A percentile compares a stretch with the other conserved stretches of the same genome.
phyloP scores from a whole-genome alignment of 129 eudicot genomes.

The Pittosporum tobira region DNA sequence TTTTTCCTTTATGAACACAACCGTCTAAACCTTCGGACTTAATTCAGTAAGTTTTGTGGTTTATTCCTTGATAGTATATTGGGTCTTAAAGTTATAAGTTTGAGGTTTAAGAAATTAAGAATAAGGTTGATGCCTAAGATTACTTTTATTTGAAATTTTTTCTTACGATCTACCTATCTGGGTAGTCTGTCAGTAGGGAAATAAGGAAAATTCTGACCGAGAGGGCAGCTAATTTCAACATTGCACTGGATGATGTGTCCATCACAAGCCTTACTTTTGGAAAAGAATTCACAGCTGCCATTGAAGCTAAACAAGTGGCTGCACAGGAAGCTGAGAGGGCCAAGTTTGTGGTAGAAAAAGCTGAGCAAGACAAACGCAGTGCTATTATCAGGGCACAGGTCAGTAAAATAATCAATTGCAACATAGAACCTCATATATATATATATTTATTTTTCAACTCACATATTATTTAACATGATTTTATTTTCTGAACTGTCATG shows the following conservation, averaged over 20 bases:
- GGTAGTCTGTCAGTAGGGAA: constrained; percentile 40
- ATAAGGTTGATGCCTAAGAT: background rate
- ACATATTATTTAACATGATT: too few species aligned
- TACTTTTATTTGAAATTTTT: background rate
- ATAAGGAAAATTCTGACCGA: constrained; percentile 31
- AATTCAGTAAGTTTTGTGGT: too few species aligned
- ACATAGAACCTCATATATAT: too few species aligned
- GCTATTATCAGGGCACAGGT: constrained; percentile 49
- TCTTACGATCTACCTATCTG: background rate
- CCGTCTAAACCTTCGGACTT: too few species aligned
- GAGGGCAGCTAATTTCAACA: constrained; percentile 29
- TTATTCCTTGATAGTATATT: background rate
- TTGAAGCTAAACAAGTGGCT: constrained; percentile 43
- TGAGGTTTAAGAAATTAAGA: background rate
- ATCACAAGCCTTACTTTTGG: constrained; percentile 39
- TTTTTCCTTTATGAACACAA: too few species aligned
- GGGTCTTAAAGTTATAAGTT: background rate
- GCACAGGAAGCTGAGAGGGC: constrained; percentile 50
- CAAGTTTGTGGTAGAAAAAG: constrained; percentile 44
- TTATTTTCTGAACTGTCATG: too few species aligned
- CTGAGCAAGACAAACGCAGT: constrained; percentile 45
- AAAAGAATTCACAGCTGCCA: constrained; percentile 32
- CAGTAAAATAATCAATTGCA: constrained; percentile 2
- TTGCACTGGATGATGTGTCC: constrained; percentile 41
- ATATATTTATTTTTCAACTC: too few species aligned